Percentiles rank a stretch among this genome's conserved stretches.
These are phyloP conservation scores for Fragilaria crotonensis DNA, from an alignment of 108 stramenopile genomes.

Conservation along the genomic window DNA sequence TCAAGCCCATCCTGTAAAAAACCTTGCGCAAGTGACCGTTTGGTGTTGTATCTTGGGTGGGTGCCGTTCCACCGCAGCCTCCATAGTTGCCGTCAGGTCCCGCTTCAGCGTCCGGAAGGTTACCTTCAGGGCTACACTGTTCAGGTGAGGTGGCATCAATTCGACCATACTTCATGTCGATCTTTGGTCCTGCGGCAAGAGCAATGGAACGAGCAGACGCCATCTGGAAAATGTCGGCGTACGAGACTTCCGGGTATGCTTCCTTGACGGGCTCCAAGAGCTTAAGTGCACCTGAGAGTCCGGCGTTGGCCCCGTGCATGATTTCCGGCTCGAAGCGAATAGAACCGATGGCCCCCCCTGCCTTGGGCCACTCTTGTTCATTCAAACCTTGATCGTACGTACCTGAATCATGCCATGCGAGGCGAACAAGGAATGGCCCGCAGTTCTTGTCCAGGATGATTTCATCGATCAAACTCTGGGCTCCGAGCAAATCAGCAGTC, in stretches of 20 bases:
- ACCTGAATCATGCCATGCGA: conserved; percentile 97
- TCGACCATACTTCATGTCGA: conserved; percentile 77
- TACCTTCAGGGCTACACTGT: conserved; percentile 59
- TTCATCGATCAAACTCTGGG: conserved; percentile 85
- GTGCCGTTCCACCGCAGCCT: conserved; percentile 43
- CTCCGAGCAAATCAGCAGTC: conserved; percentile 77
- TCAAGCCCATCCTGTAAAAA: conserved; percentile 92
- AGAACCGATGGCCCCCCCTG: conserved; percentile 66
- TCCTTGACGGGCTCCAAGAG: conserved; percentile 85
- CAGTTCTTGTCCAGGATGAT: conserved; percentile 82
- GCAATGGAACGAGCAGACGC: conserved; percentile 61
- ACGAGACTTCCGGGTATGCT: conserved; percentile 51
- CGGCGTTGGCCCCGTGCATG: conserved; percentile 91
- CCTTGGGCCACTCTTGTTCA: conserved; percentile 42
- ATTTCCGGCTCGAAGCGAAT: conserved; percentile 94
- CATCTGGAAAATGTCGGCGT: conserved; percentile 77
- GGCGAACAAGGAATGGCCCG: conserved; percentile 87
- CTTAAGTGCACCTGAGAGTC: conserved; percentile 50
- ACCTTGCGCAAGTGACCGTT: conserved; percentile 83
- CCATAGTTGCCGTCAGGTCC: conserved; percentile 59
- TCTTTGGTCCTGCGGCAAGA: conserved; percentile 65
- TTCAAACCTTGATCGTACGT: conserved; percentile 60
- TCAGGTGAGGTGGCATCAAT: conserved; percentile 44
- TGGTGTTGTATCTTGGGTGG: conserved; percentile 41
- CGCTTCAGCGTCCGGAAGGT: conserved; percentile 79